phyloP scores from a whole-genome alignment of 495 filamentous ascomycete genomes.

The Neurospora sp. region DNA sequence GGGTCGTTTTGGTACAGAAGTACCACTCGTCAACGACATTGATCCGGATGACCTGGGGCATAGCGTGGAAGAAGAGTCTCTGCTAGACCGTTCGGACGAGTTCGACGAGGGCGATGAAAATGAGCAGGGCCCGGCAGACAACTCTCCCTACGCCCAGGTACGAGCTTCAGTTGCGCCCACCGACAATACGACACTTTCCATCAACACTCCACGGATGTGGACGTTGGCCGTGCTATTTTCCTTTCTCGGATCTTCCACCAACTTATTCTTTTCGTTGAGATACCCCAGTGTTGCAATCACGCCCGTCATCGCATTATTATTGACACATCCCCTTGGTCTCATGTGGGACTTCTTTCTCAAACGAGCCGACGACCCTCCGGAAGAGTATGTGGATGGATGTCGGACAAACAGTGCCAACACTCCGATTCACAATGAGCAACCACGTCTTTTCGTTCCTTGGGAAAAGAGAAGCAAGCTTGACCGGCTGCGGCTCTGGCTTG shows the following conservation, averaged over 20 bases:
- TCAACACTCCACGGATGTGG: constrained; percentile 88
- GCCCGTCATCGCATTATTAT: constrained; percentile 70
- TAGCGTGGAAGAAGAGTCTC: constrained; percentile 16
- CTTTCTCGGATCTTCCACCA: constrained; percentile 69
- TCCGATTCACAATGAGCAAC: constrained; percentile 7
- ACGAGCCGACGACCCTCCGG: constrained; percentile 46
- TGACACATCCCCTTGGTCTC: constrained; percentile 71
- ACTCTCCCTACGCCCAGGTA: constrained; percentile 63
- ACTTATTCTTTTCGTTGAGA: constrained; percentile 73
- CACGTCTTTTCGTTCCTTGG: constrained; percentile 7
- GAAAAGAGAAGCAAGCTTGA: constrained; percentile 22
- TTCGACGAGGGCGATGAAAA: constrained; percentile 22
- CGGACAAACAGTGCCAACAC: constrained; percentile 14
- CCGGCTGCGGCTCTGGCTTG: constrained; percentile 58
- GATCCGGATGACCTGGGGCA: constrained; percentile 16
- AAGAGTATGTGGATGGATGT: constrained; percentile 48
- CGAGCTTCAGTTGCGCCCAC: constrained; percentile 65
- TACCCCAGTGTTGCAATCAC: constrained; percentile 83
- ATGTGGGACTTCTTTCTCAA: constrained; percentile 67
- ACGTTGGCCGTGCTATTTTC: constrained; percentile 65
- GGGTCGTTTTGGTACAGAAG: constrained; percentile 37
- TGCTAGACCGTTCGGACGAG: constrained; percentile 12
- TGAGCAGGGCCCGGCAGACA: constrained; percentile 46
- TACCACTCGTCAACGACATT: constrained; percentile 24
- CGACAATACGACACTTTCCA: constrained; percentile 63